A percentile compares a stretch with the other conserved stretches of the same genome.
Evolutionary conservation across 2,329 filamentous ascomycete genomes (phyloP).

Genomic region (Pezicula carpinea): DNA sequence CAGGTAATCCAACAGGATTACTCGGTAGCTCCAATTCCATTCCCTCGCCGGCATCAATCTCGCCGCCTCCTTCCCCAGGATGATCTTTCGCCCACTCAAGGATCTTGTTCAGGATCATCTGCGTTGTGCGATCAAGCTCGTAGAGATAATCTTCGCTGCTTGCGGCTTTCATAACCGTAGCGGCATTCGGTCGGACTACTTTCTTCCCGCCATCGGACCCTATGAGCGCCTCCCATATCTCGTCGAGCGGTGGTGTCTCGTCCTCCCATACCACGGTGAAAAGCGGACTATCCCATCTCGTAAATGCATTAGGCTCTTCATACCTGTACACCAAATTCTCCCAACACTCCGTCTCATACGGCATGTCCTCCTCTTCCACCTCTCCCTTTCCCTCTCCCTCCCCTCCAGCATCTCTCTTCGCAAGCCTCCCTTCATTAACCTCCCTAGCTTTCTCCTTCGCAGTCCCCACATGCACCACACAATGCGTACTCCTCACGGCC

Average conservation of each 20-base stretch:
- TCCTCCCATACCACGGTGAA: slow-evolving; percentile 79
- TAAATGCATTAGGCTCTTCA: slow-evolving; percentile 84
- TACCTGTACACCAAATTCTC: slow-evolving; percentile 57
- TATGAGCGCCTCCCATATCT: slow-evolving; percentile 69
- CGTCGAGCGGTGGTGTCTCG: slow-evolving; percentile 58
- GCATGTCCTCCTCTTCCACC: slow-evolving; percentile 24
- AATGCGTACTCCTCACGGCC: slow-evolving; percentile 69
- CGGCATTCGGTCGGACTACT: slow-evolving; percentile 66
- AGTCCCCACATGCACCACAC: slow-evolving; percentile 64
- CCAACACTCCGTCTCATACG: slow-evolving; percentile 25
- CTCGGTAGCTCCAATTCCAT: slow-evolving; percentile 61
- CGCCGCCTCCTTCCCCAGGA: slow-evolving; percentile 52
- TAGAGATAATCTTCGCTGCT: slow-evolving; percentile 70
- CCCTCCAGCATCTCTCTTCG: slow-evolving; percentile 30
- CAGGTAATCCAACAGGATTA: slow-evolving; percentile 63
- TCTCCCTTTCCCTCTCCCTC: slow-evolving; percentile 27
- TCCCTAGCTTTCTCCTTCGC: slow-evolving; percentile 44
- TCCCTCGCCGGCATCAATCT: slow-evolving; percentile 37
- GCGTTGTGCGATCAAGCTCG: slow-evolving; percentile 72
- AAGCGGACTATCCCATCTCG: slow-evolving; percentile 76
- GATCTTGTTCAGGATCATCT: slow-evolving; percentile 68
- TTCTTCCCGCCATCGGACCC: slow-evolving; percentile 54
- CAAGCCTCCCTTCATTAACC: slow-evolving; percentile 57
- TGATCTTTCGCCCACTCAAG: slow-evolving; percentile 64
- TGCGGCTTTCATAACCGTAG: slow-evolving; percentile 64